phyloP scores from a whole-genome alignment of 1,284 basidiomycete genomes.

The Chalciporus piperatoides region DNA sequence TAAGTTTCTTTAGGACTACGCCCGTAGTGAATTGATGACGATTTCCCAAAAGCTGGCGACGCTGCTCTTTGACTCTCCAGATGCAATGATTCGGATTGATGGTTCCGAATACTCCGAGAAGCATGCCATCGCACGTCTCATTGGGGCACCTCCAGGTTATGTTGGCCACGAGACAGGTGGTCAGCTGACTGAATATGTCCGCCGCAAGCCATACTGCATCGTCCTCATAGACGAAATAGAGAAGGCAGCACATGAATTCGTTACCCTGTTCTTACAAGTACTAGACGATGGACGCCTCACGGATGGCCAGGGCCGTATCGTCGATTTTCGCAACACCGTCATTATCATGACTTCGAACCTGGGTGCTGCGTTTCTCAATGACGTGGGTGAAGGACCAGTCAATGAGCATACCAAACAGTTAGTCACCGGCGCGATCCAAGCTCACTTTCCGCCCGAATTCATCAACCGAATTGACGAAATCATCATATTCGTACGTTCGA shows the following conservation, averaged over 20 bases:
- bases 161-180: conserved; percentile 91
- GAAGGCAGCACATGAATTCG: conserved; percentile 87
- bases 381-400: conserved; percentile 73
- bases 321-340: conserved; percentile 83
- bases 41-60: conserved; percentile 63
- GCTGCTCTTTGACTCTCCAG: conserved; percentile 84
- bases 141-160: conserved; percentile 89
- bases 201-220: conserved; percentile 82
- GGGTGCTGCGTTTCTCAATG: conserved; percentile 74
- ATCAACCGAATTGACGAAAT: conserved; percentile 90
- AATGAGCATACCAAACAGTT: conserved; percentile 57
- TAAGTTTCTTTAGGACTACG: conserved; percentile 37
- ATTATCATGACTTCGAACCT: conserved; percentile 96
- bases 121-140: conserved; percentile 86
- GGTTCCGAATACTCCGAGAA: conserved; percentile 93
- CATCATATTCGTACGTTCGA: conserved; percentile 75
- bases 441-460: conserved; percentile 91
- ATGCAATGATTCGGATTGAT: conserved; percentile 90
- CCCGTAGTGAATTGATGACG: neutral
- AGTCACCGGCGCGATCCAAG: conserved; percentile 77
- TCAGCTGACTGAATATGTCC: conserved; percentile 88
- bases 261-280: conserved; percentile 90
- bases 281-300: conserved; percentile 95
- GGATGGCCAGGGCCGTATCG: conserved; percentile 78
- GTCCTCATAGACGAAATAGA: conserved; percentile 86